Percentiles rank a stretch among this genome's conserved stretches.
These are phyloP conservation scores for Colletotrichum sublineola DNA, from an alignment of 2,329 filamentous ascomycete species.

Conservation along the genomic window DNA sequence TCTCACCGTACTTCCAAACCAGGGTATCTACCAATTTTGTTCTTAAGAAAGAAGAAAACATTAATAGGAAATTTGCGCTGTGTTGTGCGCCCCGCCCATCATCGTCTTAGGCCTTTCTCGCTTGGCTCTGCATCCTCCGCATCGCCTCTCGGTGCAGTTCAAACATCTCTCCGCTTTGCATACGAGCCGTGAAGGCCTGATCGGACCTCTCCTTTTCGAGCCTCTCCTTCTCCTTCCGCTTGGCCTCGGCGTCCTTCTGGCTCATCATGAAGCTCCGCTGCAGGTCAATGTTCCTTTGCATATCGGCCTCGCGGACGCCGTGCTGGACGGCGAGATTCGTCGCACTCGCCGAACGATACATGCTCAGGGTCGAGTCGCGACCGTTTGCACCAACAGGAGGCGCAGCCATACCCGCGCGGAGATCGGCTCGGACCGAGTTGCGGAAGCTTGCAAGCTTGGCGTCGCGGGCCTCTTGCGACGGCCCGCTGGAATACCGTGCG, in stretches of 20 bases:
- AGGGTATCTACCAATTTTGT: conserved; percentile 39
- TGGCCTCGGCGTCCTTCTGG: conserved; percentile 73
- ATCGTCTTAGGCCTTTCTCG: conserved; percentile 49
- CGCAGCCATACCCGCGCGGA: conserved; percentile 59
- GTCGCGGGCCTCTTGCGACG: conserved; percentile 62
- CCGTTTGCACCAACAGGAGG: conserved; percentile 47
- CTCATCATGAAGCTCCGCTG: conserved; percentile 69
- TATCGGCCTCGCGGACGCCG: conserved; percentile 55
- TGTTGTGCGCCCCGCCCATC: background rate
- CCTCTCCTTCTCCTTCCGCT: conserved; percentile 70
- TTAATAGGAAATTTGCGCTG: background rate
- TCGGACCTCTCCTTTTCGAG: conserved; percentile 70
- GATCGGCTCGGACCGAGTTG: conserved; percentile 72
- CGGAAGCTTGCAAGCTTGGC: conserved; percentile 76
- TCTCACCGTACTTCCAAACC: conserved; percentile 15
- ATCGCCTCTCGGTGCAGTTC: conserved; percentile 84
- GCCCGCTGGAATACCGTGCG: conserved; percentile 59
- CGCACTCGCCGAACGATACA: conserved; percentile 47
- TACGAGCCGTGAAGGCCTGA: conserved; percentile 77
- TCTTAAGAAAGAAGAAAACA: background rate
- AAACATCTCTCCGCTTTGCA: conserved; percentile 81
- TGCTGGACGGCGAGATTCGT: conserved; percentile 44
- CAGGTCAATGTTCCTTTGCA: conserved; percentile 65
- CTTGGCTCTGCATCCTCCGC: conserved; percentile 78
- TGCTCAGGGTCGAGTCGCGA: conserved; percentile 55